Base-by-base conservation (phyloP, 2,329 filamentous ascomycete species). In the Scleromitrula shiraiana region DNA sequence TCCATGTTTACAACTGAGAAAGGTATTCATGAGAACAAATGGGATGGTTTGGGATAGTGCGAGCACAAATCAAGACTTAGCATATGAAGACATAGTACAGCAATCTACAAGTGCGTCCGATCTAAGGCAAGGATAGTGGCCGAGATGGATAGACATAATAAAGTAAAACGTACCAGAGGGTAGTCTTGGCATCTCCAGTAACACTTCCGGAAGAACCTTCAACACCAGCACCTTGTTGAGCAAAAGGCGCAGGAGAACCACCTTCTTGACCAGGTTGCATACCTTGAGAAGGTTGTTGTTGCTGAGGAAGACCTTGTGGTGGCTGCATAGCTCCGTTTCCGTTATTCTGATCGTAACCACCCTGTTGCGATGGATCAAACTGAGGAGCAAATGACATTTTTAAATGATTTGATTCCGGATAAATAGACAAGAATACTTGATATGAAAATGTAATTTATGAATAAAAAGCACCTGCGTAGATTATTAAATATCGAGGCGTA, bases 311-410 rank as follows among this genome's bases (percentile, higher is more conserved):
- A 53, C 56, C 55, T 44, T 57, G 59, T 14, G 73, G 70, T 51
- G 72, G 58, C 72, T 66, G 58, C 73, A 72, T 55, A 55, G 56
- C 51, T 55, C 54, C 55, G 49, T 58, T 54, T 35, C 54, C 54
- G 67, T 67, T 54, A 22, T 56, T 58, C 55, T 70, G 70, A 46
- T 70, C 74, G 65, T 77, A 77, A 56, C 74, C 70, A 55, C 68
- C 68, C 58, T 76, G 75, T 65, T 80, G 78, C 64, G 78, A 81
- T 55, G 74, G 71, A 60, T 83, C 78, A 66, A 78, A 78, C 24
- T 41, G 23, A 4, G 22, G 14, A 6, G 15, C 23, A 5, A 41
- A 41, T n/a, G 38, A 41, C 23, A 41, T 41, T 7, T 26, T 29
- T 10, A 26, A 26, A 15, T 8, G 15, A 24, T 29, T 40, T 26